Percentiles rank a stretch among this genome's conserved stretches.
Evolutionary conservation across 2,329 filamentous ascomycete genomes (phyloP).

Genomic region (Akanthomyces dipterigenus): DNA sequence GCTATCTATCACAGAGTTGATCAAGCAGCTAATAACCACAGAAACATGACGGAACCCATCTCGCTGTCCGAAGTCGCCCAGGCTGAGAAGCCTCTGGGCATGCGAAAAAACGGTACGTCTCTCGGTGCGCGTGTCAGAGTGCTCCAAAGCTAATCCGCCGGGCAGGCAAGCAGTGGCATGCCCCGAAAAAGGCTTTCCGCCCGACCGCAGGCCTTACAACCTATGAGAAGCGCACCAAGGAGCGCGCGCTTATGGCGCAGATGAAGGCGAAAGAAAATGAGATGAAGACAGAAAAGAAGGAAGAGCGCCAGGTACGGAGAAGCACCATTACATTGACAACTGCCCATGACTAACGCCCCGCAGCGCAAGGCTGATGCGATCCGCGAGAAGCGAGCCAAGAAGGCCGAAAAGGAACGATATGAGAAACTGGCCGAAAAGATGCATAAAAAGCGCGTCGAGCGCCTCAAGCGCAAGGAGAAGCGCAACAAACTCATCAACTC

Average conservation of each 20-base stretch:
- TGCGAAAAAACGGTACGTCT: constrained; percentile 10
- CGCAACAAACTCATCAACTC: constrained; percentile 77
- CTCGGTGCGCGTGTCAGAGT: neutral
- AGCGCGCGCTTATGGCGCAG: constrained; percentile 62
- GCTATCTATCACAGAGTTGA: neutral
- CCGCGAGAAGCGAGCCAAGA: constrained; percentile 77
- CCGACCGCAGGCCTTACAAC: constrained; percentile 70
- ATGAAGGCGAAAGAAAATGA: constrained; percentile 91
- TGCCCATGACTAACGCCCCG: neutral
- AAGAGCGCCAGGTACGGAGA: constrained; percentile 67
- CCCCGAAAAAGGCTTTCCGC: constrained; percentile 75
- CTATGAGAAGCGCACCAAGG: constrained; percentile 68
- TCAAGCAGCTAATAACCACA: neutral
- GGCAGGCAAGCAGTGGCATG: constrained; percentile 92
- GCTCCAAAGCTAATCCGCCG: neutral
- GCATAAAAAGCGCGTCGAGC: constrained; percentile 91
- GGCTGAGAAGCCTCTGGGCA: constrained; percentile 8
- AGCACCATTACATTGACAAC: too few relatives aligned
- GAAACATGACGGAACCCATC: neutral
- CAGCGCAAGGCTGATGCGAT: constrained; percentile 73
- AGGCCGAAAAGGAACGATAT: constrained; percentile 89
- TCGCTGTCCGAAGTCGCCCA: neutral
- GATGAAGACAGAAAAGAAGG: constrained; percentile 92
- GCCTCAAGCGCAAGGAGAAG: constrained; percentile 92
- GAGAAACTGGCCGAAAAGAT: constrained; percentile 96